Percentiles rank a stretch among this genome's conserved stretches.
phyloP scores from a whole-genome alignment of 352 stramenopile genomes.

The Phytophthora sp. region DNA sequence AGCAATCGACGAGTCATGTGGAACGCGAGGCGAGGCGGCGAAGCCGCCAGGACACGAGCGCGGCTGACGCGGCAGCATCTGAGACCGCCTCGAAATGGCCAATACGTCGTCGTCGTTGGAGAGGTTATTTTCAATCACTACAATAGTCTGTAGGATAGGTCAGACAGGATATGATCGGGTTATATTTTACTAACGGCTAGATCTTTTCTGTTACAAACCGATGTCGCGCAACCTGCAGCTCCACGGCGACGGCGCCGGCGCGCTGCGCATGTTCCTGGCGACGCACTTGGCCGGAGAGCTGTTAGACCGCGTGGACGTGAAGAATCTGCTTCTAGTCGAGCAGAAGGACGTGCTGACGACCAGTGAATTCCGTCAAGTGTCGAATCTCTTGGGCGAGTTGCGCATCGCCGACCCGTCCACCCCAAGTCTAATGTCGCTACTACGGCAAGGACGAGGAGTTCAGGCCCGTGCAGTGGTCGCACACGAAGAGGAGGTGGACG shows the following conservation, averaged over 20 bases:
- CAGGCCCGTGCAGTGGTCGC: slow-evolving; percentile 7
- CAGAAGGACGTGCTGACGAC: slow-evolving; percentile 20
- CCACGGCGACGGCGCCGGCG: slow-evolving; percentile 24
- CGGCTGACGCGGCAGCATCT: slow-evolving; percentile 39
- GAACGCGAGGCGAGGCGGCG: background rate
- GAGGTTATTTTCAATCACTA: too few species aligned
- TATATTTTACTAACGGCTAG: background rate
- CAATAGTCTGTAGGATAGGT: background rate
- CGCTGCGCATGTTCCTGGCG: slow-evolving; percentile 41
- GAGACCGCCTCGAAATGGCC: slow-evolving; percentile 19
- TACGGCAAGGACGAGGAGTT: slow-evolving; percentile 29
- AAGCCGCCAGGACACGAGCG: background rate
- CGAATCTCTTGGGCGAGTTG: slow-evolving; percentile 30
- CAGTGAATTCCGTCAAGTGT: slow-evolving; percentile 34
- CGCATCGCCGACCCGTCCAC: slow-evolving; percentile 26
- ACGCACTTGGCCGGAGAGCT: slow-evolving; percentile 22
- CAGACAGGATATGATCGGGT: too few species aligned
- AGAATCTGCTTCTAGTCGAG: slow-evolving; percentile 22
- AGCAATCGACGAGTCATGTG: background rate
- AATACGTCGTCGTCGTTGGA: slow-evolving; percentile 4
- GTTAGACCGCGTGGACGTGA: slow-evolving; percentile 15
- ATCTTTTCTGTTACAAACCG: slow-evolving; percentile 6
- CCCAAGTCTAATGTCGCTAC: slow-evolving; percentile 30
- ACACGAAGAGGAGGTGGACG: slow-evolving; percentile 5
- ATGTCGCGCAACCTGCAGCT: slow-evolving; percentile 35